Base-by-base conservation (phyloP, 106 monocot species). In the Allium cepa region DNA sequence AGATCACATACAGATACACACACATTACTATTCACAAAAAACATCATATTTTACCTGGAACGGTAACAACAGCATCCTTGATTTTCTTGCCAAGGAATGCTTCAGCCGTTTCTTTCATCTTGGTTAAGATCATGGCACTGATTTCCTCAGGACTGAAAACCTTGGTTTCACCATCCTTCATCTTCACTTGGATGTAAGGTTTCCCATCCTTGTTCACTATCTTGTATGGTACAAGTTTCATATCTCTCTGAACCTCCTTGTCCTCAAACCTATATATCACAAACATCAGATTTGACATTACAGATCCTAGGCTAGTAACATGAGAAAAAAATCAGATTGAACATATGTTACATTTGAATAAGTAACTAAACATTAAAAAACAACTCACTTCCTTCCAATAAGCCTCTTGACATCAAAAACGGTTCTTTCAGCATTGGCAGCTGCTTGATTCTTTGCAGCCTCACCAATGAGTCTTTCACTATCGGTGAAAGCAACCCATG, bases 401-500 rank as follows among this genome's bases (percentile, higher is more conserved):
- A 87, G 79, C 62, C 87, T 70, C 27, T 87, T 87, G 68, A 83
- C 83, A 56, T 87, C 87, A 58, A 83, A 87, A 51, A 87, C 62
- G 26, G 87, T 87, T 68, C 87, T 87, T 64, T 80, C 79, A 0
- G 79, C 17, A 36, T 87, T 87, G 3, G 68, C 80, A 26, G 87
- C 77, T 45, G 87, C 87, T 72, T 87, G 87, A 61, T 87, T 87
- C 87, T 87, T 87, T 49, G 87, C 87, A 62, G 87, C 80, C 71
- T 87, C 87, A 65, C 87, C 87, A 48, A 87, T 87, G 10, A 87
- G 68, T 63, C 87, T 80, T 63, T 87, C 87, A 47, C 56, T 59
- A 55, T 87, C 87, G n/a, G 86, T 82, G 79, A 86, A 86, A 17
- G 86, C 86, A 46, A 86, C 86, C 86, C 86, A 86, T 49, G 86